These are phyloP conservation scores for Eucalyptus polybractea DNA, from an alignment of 345 rosid species.

Conservation along the genomic window DNA sequence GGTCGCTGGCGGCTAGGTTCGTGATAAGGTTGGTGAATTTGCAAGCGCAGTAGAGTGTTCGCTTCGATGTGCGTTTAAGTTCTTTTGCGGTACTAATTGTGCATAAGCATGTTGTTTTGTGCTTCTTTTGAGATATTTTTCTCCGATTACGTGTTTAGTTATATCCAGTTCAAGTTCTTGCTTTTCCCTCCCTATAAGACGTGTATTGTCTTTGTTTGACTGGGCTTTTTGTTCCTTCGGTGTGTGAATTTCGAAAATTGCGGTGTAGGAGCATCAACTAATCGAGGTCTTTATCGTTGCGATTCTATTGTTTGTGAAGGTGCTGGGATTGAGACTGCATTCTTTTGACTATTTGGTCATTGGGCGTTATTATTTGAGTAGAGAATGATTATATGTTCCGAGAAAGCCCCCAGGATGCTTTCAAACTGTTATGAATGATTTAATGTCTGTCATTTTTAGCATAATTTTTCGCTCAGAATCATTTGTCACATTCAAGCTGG, in stretches of 20 bases:
- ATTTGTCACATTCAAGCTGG: neutral
- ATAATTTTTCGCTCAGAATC: too few species aligned
- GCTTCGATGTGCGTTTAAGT: neutral
- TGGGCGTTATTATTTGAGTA: neutral
- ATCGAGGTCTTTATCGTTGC: neutral
- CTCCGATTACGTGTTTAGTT: neutral
- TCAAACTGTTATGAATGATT: too few species aligned
- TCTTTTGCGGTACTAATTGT: neutral
- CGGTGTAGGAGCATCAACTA: neutral
- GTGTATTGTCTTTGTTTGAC: neutral
- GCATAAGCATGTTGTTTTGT: neutral
- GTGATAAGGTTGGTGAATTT: conserved; percentile 51
- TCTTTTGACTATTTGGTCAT: neutral
- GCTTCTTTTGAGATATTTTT: neutral
- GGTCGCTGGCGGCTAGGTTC: conserved; percentile 99
- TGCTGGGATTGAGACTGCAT: neutral
- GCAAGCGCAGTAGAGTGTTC: neutral
- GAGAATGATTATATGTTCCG: too few species aligned
- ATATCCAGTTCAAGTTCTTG: neutral
- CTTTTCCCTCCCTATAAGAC: neutral
- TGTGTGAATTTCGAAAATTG: neutral
- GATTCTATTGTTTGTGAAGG: neutral
- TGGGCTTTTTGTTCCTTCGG: neutral
- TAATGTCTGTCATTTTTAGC: too few species aligned
- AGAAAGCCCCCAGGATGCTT: too few species aligned